A percentile compares a stretch with the other conserved stretches of the same genome.
Conservation (phyloP, 2,329 filamentous ascomycete species). For the Pseudophaeomoniella oleicola region DNA sequence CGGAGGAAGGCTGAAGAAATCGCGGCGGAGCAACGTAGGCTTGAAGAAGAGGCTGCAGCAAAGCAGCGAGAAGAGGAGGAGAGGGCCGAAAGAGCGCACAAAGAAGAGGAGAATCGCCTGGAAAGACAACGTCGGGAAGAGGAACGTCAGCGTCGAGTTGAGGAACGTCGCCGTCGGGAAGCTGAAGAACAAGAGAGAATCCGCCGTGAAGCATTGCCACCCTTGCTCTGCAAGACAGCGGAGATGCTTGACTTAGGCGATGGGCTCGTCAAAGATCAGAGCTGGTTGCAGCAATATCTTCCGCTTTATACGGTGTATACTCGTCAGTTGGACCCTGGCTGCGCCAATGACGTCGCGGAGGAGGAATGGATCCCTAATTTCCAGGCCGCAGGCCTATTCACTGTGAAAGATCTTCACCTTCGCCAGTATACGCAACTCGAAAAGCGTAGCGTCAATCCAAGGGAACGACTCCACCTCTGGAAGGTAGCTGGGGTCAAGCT, state of each 20-base stretch:
- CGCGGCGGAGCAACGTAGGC: slow-evolving; percentile 11
- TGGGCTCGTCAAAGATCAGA: slow-evolving; percentile 22
- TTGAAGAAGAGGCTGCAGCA: slow-evolving; percentile 15
- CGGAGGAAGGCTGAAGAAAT: slow-evolving; percentile 28
- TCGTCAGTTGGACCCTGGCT: slow-evolving; percentile 25
- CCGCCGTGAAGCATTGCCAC: slow-evolving; percentile 30
- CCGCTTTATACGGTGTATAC: slow-evolving; percentile 30
- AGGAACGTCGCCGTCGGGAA: slow-evolving; percentile 25
- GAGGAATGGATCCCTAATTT: slow-evolving; percentile 36
- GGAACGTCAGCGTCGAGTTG: slow-evolving; percentile 25
- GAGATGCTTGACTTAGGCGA: slow-evolving; percentile 29
- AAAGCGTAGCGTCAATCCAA: slow-evolving; percentile 25
- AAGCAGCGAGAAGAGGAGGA: slow-evolving; percentile 27
- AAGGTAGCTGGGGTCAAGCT: slow-evolving; percentile 30
- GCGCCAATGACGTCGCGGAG: slow-evolving; percentile 19
- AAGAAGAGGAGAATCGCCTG: slow-evolving; percentile 31
- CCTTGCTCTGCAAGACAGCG: slow-evolving; percentile 27
- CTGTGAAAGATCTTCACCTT: slow-evolving; percentile 33
- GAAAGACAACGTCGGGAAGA: slow-evolving; percentile 20
- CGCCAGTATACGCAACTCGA: slow-evolving; percentile 27
- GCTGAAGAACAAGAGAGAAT: slow-evolving; percentile 30
- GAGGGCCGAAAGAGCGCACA: slow-evolving; percentile 20
- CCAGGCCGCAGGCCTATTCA: slow-evolving; percentile 31
- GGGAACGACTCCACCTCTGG: slow-evolving; percentile 31
- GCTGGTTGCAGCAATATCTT: slow-evolving; percentile 30